These are phyloP conservation scores for Lodderomyces jiufengensis DNA, from an alignment of 1,139 yeast genomes.

Conservation along the genomic window DNA sequence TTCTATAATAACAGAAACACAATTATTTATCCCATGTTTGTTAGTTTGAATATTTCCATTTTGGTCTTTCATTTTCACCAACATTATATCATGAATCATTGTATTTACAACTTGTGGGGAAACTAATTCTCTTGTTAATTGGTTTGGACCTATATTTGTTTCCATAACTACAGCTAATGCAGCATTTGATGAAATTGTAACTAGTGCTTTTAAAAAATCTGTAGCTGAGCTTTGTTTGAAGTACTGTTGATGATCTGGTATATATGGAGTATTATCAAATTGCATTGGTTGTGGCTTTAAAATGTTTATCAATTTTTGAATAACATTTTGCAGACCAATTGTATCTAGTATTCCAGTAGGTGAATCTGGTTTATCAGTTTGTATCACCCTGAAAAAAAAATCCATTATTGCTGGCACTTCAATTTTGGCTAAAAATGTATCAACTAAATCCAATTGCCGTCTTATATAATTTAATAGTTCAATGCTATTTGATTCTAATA, in stretches of 20 bases:
- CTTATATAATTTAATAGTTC: slow-evolving; percentile 53
- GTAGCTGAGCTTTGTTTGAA: slow-evolving; percentile 92
- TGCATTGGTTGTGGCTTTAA: slow-evolving; percentile 44
- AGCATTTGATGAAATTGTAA: slow-evolving; percentile 80
- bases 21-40: slow-evolving; percentile 46
- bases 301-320: slow-evolving; percentile 50
- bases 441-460: slow-evolving; percentile 49
- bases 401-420: slow-evolving; percentile 58
- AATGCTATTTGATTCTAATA: slow-evolving; percentile 45
- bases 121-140: slow-evolving; percentile 43
- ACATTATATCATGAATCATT: slow-evolving; percentile 42
- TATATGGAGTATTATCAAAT: slow-evolving; percentile 20
- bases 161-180: slow-evolving; percentile 46
- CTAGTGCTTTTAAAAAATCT: slow-evolving; percentile 89
- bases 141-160: slow-evolving; percentile 48
- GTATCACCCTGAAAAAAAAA: slow-evolving; percentile 55
- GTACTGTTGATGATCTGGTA: slow-evolving; percentile 37
- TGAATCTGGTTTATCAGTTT: slow-evolving; percentile 61
- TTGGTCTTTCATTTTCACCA: slow-evolving; percentile 17
- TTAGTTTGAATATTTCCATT: slow-evolving; percentile 25
- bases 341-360: slow-evolving; percentile 61
- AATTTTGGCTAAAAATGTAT: slow-evolving; percentile 49
- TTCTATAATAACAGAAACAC: slow-evolving; percentile 47
- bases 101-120: slow-evolving; percentile 33
- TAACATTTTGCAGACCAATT: slow-evolving; percentile 47